Evolutionary conservation across 768 basidiomycete genomes (phyloP), one percentile per base, ranked within the genome.

Genomic region (Kwoniella sp.): DNA sequence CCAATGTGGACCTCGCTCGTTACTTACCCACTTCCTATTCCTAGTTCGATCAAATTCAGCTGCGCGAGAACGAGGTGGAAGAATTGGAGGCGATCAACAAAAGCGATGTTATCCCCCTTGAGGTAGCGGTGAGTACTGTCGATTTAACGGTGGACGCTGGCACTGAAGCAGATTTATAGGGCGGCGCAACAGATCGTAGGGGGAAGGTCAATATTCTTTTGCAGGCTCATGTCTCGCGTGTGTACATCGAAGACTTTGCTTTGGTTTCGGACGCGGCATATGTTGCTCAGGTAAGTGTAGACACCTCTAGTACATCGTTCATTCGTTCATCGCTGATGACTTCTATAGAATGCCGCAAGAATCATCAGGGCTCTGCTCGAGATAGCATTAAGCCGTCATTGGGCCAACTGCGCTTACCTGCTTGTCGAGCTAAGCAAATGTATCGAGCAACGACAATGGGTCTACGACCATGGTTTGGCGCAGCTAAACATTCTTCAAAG

Each of bases 151-250:
- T n/a, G n/a, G n/a, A 46, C 22, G 19, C 28, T 42, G 12, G 33
- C 39, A 6, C 19, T 53, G 12, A 3, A 20, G n/a, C n/a, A n/a
- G n/a, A n/a, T n/a, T n/a, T 27, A 33, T 56, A 90, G 85, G 85
- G 82, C 14, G 87, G 81, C 5, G 79, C 79, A 1, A 79, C 82
- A 48, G 81, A 79, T 11, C 81, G 80, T 54, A 82, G 78, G 73
- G 89, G 82, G 41, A 99, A 99, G 76, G 90, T 92, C 75, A 98
- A 96, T 72, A 88, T 98, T 56, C 80, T 98, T 15, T 78, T 99
- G 19, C 95, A 99, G 75, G 86, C 83, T 1, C 88, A 82, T 73
- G 89, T 99, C 57, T 95, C 90, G 31, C 77, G 81, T 39, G 79
- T 82, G 37, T 77, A 78, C n/a, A 77, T 95, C 12, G 87, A 95